phyloP scores from a whole-genome alignment of 768 basidiomycete genomes.

The Boletellus ananiceps region DNA sequence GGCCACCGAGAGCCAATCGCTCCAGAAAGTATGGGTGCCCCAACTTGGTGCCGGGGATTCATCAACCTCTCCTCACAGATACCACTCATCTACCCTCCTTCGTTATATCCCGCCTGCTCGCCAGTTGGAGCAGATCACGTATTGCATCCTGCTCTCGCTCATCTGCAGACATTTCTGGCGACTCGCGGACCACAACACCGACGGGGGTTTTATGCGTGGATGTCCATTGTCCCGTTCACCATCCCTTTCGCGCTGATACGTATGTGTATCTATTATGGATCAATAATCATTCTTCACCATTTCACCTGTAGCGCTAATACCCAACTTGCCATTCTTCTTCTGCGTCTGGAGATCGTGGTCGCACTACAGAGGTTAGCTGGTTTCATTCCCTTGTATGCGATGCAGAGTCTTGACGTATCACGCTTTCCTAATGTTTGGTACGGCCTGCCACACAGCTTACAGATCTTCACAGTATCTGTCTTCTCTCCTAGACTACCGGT shows the following conservation, averaged over 20 bases:
- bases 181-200: conserved; percentile 59
- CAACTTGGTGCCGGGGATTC: not conserved
- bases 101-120: conserved; percentile 47
- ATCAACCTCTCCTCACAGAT: conserved; percentile 39
- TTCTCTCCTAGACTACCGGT: conserved; percentile 49
- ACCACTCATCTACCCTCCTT: conserved; percentile 41
- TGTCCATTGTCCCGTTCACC: conserved; percentile 63
- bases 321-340: conserved; percentile 83
- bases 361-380: conserved; percentile 63
- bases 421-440: conserved; percentile 1
- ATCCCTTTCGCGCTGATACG: conserved; percentile 75
- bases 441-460: conserved; percentile 43
- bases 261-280: conserved; percentile 34
- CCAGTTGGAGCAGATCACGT: conserved; percentile 20
- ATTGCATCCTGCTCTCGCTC: conserved; percentile 34
- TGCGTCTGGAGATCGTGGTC: conserved; percentile 84
- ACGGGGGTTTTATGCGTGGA: conserved; percentile 63
- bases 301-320: conserved; percentile 58
- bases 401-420: not conserved
- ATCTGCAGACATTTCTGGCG: conserved; percentile 49
- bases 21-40: conserved; percentile 10
- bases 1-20: conserved; percentile 14
- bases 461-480: conserved; percentile 66
- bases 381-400: not conserved
- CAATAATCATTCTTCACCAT: not conserved